These are phyloP conservation scores for Lunularia cruciata DNA, from an alignment of 225 moss, liverwort and hornwort species.

Conservation along the genomic window DNA sequence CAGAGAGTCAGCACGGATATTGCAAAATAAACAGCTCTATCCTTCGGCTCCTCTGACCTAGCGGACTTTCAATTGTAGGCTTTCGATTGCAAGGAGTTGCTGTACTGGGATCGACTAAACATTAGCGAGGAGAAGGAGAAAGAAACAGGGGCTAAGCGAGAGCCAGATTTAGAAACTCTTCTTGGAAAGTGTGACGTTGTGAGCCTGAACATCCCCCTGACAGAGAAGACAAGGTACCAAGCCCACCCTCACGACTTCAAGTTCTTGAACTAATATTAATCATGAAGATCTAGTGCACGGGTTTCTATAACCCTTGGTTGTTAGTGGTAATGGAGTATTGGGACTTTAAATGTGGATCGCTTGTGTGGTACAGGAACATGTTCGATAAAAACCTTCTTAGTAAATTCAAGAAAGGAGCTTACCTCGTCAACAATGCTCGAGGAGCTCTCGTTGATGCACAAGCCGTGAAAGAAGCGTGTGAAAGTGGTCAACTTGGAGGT, in stretches of 20 bases:
- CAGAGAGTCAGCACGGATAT: too few species aligned
- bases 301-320: too few species aligned
- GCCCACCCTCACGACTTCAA: not conserved
- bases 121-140: slow-evolving; percentile 45
- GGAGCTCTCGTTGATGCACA: slow-evolving; percentile 60
- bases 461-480: slow-evolving; percentile 67
- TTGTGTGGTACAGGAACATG: slow-evolving; percentile 53
- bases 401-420: slow-evolving; percentile 68
- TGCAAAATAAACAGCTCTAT: too few species aligned
- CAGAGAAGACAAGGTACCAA: slow-evolving; percentile 49
- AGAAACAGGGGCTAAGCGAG: slow-evolving; percentile 47
- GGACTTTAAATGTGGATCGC: not conserved
- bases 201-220: slow-evolving; percentile 52
- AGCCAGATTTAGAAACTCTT: slow-evolving; percentile 57
- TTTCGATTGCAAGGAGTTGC: slow-evolving; percentile 56
- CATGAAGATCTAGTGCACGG: too few species aligned
- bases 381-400: slow-evolving; percentile 59
- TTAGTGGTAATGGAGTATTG: not conserved
- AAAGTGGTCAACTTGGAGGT: slow-evolving; percentile 76
- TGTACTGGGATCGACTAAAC: slow-evolving; percentile 57
- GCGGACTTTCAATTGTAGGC: slow-evolving; percentile 29
- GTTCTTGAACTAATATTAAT: not conserved
- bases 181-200: slow-evolving; percentile 60
- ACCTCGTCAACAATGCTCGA: slow-evolving; percentile 72
- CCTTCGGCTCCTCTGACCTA: not conserved